Conservation (phyloP, 169 alveolate species). For the Cyclospora cayetanensis region DNA sequence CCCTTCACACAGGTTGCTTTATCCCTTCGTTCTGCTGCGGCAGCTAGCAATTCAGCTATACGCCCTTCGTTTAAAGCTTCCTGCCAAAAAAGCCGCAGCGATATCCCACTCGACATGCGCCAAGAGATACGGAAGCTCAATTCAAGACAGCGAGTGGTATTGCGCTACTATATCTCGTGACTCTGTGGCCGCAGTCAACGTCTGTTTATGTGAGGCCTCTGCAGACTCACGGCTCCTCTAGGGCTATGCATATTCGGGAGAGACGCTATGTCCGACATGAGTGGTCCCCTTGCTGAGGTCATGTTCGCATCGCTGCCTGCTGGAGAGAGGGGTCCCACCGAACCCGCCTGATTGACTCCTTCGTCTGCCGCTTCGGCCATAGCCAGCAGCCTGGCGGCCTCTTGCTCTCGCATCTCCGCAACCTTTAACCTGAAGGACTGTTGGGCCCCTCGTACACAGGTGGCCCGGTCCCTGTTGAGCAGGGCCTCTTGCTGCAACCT, state of each 20-base stretch:
- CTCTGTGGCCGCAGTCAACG: no score
- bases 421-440: not conserved
- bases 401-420: constrained; percentile 37
- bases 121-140: no score
- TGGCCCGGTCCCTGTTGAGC: constrained; percentile 38
- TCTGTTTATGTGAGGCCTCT: no score
- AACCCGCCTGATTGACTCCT: not conserved
- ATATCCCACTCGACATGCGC: no score
- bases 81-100: no score
- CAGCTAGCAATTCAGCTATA: not conserved
- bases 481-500: constrained; percentile 50
- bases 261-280: not conserved
- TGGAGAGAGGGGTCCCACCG: not conserved
- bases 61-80: no score
- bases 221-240: not conserved
- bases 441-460: constrained; percentile 32
- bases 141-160: no score
- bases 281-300: not conserved
- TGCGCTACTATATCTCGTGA: no score
- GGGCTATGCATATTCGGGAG: not conserved
- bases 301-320: not conserved
- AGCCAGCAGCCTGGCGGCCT: constrained; percentile 32
- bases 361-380: not conserved
- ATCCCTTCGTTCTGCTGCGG: constrained; percentile 54
- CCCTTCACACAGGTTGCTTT: constrained; percentile 44